Base-by-base conservation (phyloP, 495 filamentous ascomycete genomes). In the Tuber brumale region DNA sequence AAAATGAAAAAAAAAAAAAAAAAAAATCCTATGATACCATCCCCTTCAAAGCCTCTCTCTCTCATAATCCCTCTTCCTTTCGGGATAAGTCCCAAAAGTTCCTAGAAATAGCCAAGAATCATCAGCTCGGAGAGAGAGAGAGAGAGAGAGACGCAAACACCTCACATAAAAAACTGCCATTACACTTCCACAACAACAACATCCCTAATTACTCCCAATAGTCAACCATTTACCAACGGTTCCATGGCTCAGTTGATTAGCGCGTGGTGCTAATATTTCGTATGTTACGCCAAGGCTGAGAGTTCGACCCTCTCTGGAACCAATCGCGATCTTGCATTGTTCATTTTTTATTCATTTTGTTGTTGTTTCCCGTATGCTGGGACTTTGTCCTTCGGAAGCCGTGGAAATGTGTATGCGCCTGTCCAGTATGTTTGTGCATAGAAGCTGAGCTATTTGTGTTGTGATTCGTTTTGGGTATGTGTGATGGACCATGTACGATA, bases 221-320 rank as follows among this genome's bases (percentile, higher is more conserved):
- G 37, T 39, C 37, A 39, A 2, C 37, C 37, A 3, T 39, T 39
- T 39, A 41, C 39, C 41, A 69, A 12, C 69, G 73, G 73, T 76
- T 77, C 75, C 74, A 76, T 77, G 75, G 75, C 75, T 77, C 75
- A 76, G 73, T 77, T 77, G 75, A 73, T 77, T 77, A 76, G 75
- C 73, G 75, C 75, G 75, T 76, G 75, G 75, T 76, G 74, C 75
- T 77, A 77, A 77, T 77, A 77, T 77, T 61, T 41, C 31, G 35
- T n/a, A 48, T 75, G 57, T 75, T 72, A 75, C 70, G 45, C 45
- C 70, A 75, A 72, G 74, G 74, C 72, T 70, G 45, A 43, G 74
- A 42, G 74, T 75, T 75, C 45, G 45, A 72, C 74, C 70, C 74
- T 57, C 74, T 75, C 74, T 72, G 74, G 69, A 75, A 75, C 74